Conservation (phyloP, 495 filamentous ascomycete genomes). For the Neurospora discreta region DNA sequence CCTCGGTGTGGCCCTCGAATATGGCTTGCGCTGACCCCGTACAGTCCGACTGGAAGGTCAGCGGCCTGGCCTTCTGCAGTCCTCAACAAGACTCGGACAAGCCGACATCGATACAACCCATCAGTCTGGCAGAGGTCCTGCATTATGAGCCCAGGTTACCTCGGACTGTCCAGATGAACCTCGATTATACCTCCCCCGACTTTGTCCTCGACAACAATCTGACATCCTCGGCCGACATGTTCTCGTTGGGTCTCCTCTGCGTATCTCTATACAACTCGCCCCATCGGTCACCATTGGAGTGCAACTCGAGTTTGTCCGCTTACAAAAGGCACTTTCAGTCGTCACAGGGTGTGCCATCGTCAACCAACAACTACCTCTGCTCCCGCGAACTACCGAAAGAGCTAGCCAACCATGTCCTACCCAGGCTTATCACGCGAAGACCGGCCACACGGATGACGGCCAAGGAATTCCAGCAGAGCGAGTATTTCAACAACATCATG, state of each 20-base stretch:
- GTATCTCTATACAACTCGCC: constrained; percentile 88
- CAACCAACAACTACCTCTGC: constrained; percentile 73
- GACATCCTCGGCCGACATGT: constrained; percentile 72
- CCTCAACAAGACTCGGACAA: constrained; percentile 59
- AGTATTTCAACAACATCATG: constrained; percentile 92
- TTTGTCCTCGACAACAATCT: constrained; percentile 83
- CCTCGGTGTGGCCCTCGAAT: background rate
- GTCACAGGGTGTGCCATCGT: constrained; percentile 62
- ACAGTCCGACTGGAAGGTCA: constrained; percentile 95
- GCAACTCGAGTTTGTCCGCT: constrained; percentile 60
- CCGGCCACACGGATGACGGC: constrained; percentile 81
- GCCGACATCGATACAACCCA: constrained; percentile 56
- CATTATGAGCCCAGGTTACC: constrained; percentile 80
- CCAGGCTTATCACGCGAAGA: constrained; percentile 71
- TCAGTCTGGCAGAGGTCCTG: constrained; percentile 73
- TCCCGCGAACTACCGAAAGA: constrained; percentile 70
- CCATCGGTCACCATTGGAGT: constrained; percentile 73
- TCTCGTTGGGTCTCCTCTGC: constrained; percentile 81
- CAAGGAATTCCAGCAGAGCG: constrained; percentile 83
- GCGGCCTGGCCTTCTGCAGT: constrained; percentile 80
- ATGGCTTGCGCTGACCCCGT: constrained; percentile 11
- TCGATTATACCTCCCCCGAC: constrained; percentile 90
- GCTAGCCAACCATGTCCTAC: constrained; percentile 60
- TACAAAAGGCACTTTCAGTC: constrained; percentile 75
- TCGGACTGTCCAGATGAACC: constrained; percentile 69